These are phyloP conservation scores for Salvia rosmarinus DNA, from an alignment of 257 asterid species.

Conservation along the genomic window DNA sequence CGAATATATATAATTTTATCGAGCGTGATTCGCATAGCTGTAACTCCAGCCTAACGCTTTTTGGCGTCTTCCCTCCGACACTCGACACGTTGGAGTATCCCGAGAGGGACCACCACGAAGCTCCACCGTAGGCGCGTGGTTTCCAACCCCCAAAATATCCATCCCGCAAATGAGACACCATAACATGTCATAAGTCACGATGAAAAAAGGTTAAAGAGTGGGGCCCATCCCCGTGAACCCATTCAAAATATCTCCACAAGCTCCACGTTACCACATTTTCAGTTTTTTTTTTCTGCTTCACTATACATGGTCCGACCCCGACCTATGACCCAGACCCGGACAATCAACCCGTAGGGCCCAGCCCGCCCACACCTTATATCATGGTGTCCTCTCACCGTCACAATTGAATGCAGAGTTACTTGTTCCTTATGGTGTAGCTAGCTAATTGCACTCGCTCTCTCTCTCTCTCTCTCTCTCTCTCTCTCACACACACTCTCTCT, in stretches of 20 bases:
- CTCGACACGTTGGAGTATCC: constrained; percentile 39
- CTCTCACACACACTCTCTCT: too few species aligned
- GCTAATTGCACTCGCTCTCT: constrained; percentile 10
- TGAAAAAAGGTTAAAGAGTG: constrained; percentile 26
- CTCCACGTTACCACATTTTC: constrained; percentile 40
- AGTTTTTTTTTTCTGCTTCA: not conserved
- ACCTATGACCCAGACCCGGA: not conserved
- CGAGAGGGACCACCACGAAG: constrained; percentile 32
- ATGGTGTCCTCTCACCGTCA: constrained; percentile 35
- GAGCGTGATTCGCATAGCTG: constrained; percentile 36
- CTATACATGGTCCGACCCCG: constrained; percentile 36
- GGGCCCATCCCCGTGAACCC: constrained; percentile 36
- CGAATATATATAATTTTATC: constrained; percentile 23
- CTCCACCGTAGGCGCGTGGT: constrained; percentile 5
- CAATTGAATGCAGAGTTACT: constrained; percentile 26
- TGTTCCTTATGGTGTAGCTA: not conserved
- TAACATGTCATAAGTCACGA: constrained; percentile 34
- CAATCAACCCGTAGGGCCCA: constrained; percentile 12
- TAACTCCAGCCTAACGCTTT: constrained; percentile 35
- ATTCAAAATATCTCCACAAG: constrained; percentile 35
- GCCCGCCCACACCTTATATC: constrained; percentile 38
- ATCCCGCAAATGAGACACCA: constrained; percentile 23
- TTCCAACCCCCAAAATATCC: constrained; percentile 13
- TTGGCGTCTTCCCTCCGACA: constrained; percentile 39
- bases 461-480: constrained; percentile 6